Conservation (phyloP, 176 grass and related monocot genomes). For the bread wheat (Triticum aestivum) region DNA sequence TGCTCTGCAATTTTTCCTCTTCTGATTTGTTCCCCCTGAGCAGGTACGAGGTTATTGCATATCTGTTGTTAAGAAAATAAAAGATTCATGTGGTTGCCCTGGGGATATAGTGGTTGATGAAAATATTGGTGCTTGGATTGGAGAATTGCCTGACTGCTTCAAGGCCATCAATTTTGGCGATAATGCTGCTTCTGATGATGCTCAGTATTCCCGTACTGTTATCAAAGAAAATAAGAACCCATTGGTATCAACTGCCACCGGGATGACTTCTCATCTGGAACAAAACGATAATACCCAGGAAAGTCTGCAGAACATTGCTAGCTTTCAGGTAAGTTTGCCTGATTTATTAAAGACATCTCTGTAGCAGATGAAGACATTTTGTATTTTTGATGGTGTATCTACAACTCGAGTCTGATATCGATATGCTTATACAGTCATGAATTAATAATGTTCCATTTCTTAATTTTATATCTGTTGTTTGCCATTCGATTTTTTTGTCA, state of each 20-base stretch:
- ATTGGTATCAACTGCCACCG: constrained; percentile 20
- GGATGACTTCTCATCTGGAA: constrained; percentile 34
- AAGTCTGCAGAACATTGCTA: constrained; percentile 66
- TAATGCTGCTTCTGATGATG: background rate
- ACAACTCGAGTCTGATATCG: background rate
- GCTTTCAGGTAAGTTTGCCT: constrained; percentile 69
- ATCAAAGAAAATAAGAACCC: constrained; percentile 16
- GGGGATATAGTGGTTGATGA: constrained; percentile 61
- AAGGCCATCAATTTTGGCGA: constrained; percentile 21
- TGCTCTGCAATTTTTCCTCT: background rate
- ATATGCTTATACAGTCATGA: background rate
- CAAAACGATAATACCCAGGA: constrained; percentile 24
- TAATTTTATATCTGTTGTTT: background rate
- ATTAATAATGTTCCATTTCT: background rate
- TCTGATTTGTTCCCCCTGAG: constrained; percentile 25
- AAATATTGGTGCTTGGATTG: constrained; percentile 72
- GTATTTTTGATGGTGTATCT: background rate
- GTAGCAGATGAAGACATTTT: background rate
- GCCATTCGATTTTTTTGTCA: background rate
- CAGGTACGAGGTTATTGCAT: constrained; percentile 58
- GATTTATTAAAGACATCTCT: background rate
- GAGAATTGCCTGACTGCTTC: constrained; percentile 64
- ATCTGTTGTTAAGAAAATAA: constrained; percentile 73
- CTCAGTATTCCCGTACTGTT: background rate
- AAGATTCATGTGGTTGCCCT: constrained; percentile 59